Evolutionary conservation across 139 green algal species (phyloP), one percentile per base, ranked within the genome.

Genomic region (Chlorella sp.): DNA sequence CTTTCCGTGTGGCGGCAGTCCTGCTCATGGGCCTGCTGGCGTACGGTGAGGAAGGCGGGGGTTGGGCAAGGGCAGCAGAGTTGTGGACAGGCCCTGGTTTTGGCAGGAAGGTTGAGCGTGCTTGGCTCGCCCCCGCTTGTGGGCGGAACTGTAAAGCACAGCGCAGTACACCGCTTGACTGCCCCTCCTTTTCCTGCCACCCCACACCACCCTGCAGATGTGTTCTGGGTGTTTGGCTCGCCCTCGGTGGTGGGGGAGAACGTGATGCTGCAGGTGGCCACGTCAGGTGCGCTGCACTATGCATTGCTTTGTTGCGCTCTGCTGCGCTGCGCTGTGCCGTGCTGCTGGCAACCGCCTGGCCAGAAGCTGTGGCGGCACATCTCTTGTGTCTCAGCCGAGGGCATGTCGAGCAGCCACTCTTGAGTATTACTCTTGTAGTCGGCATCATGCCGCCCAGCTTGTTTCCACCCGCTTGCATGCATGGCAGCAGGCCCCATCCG

Each of bases 191-290:
- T n/a, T 2, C 39, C 12, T 15, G 4, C n/a, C 47, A 6, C 39
- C 23, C 15, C 47, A 32, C 47, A 1, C n/a, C 18, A 25, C 36
- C 36, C 25, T 56, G 75, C 75, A 82, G 97, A 99, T 85, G 94
- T 98, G 20, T 96, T 97, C 64, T 98, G 95, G 94, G 95, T 98
- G n/a, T 98, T 97, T 88, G 93, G 87, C 64, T 93, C 87, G 28
- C 79, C 81, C 4, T 30, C 85, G 38, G 88, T 86, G 32, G 71
- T 91, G 13, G 90, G 90, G 20, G 88, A 93, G 36, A 92, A 98
- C 80, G 96, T 99, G 70, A 98, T 98, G 95, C 85, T 98, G 3
- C 62, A 83, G 78, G 64, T 76, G 41, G 78, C 78, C 12, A 82
- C 75, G 6, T 82, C 75, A 17, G 51, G 51, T 60, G n/a, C 64